Conservation (phyloP, 2,329 filamentous ascomycete species). For the Fusarium siculi region DNA sequence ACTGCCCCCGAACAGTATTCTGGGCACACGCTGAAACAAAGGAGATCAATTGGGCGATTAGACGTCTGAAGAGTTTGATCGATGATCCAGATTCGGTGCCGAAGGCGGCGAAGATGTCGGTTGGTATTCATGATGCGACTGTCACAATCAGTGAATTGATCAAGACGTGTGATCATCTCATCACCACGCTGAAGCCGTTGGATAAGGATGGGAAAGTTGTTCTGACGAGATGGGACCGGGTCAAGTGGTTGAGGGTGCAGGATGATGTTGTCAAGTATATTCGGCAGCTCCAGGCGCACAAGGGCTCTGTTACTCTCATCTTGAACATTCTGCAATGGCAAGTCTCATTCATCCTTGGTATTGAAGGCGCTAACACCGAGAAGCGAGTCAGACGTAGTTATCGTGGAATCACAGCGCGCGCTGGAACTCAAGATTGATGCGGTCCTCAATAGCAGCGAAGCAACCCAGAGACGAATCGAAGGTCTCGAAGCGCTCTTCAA, state of each 20-base stretch:
- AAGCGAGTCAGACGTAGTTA: slow-evolving; percentile 16
- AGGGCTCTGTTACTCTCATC: slow-evolving; percentile 18
- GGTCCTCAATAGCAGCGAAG: slow-evolving; percentile 1
- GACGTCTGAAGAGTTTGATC: slow-evolving; percentile 8
- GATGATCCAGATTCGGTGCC: slow-evolving; percentile 18
- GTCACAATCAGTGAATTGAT: slow-evolving; percentile 19
- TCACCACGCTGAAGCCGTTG: background rate
- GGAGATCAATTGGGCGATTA: slow-evolving; percentile 21
- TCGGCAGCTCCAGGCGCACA: slow-evolving; percentile 19
- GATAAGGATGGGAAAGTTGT: background rate
- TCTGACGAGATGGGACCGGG: background rate
- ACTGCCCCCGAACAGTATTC: slow-evolving; percentile 6
- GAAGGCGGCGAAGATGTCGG: slow-evolving; percentile 11
- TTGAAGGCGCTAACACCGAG: background rate
- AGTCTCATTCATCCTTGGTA: rapidly evolving
- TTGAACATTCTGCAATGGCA: slow-evolving; percentile 20
- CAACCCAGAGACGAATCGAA: slow-evolving; percentile 6
- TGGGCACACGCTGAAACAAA: slow-evolving; percentile 21
- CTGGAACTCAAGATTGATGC: slow-evolving; percentile 13
- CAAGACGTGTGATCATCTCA: slow-evolving; percentile 11
- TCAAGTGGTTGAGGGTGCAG: slow-evolving; percentile 18
- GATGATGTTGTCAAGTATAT: slow-evolving; percentile 25
- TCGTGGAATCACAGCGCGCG: slow-evolving; percentile 11
- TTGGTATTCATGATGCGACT: slow-evolving; percentile 21
- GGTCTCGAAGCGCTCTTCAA: slow-evolving; percentile 12